Evolutionary conservation across 768 basidiomycete species (phyloP), one percentile per base, ranked within the genome.

Genomic region (Russula lepida): DNA sequence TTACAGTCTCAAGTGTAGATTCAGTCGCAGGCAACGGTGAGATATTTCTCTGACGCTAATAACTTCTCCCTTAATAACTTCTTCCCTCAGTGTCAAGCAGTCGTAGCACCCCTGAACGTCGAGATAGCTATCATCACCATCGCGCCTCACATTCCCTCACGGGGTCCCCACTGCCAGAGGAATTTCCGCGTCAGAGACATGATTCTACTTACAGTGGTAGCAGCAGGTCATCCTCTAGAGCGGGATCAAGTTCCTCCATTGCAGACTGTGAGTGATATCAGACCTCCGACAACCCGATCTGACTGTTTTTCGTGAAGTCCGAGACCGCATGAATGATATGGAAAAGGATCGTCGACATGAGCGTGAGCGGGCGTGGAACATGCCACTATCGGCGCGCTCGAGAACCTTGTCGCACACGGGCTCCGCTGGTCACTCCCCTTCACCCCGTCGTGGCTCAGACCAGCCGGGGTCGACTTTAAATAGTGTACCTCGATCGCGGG

Each of bases 291-390:
- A 28, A 49, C 54, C 8, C 48, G 15, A 32, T n/a, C 56, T 49
- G 12, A 58, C 43, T 7, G 13, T 32, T 33, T 51, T 41, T 49
- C 32, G 46, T 56, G 13, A 19, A 65, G 76, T 68, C 58, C 67
- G 62, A 41, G 70, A 72, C 19, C 70, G 70, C 27, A 55, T 71
- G 43, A 72, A 43, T 19, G 69, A 73, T 28, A 65, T 66, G 13
- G 71, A 69, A 49, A 70, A 70, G 23, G 73, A 70, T n/a, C 72
- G 53, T 15, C 62, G 63, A 44, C 74, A 71, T 52, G 77, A 80
- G 54, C 79, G 74, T 37, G 81, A 83, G 68, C 76, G 75, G 50
- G 75, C 75, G 47, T 78, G 82, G 83, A 80, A 79, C 48, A 80
- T 74, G 63, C 77, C 74, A 12, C 58, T 66, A 72, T 19, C 73